Percentiles rank a stretch among this genome's conserved stretches.
Conservation (phyloP, 768 basidiomycete species). For the Guyanaporus albipodus region DNA sequence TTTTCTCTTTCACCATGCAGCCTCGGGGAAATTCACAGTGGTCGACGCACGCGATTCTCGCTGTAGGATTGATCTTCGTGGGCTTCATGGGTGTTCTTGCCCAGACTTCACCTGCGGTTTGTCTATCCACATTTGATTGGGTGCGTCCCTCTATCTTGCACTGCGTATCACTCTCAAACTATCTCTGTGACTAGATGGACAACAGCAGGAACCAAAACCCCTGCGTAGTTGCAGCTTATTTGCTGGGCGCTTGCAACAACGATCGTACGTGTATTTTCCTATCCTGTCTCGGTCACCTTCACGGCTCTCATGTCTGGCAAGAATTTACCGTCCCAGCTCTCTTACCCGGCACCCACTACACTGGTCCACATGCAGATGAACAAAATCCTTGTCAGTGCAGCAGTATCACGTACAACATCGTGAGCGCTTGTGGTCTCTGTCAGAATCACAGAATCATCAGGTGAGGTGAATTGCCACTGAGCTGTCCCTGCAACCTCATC, state of each 20-base stretch:
- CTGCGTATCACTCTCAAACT: not conserved
- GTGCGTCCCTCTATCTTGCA: not conserved
- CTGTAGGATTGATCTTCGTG: too few relatives aligned
- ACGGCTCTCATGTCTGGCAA: constrained; percentile 15
- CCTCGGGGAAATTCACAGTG: too few relatives aligned
- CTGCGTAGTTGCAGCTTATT: constrained; percentile 43
- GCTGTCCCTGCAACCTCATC: not conserved
- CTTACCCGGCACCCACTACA: constrained; percentile 28
- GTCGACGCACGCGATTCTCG: too few relatives aligned
- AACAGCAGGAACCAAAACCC: constrained; percentile 47
- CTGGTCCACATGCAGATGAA: constrained; percentile 29
- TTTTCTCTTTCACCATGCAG: too few relatives aligned
- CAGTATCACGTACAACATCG: constrained; percentile 49
- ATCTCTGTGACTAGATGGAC: constrained; percentile 19
- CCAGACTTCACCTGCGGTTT: not conserved
- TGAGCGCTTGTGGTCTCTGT: constrained; percentile 56
- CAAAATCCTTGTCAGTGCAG: constrained; percentile 47
- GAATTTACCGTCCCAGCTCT: constrained; percentile 39
- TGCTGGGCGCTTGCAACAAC: constrained; percentile 40
- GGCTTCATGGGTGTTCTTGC: too few relatives aligned
- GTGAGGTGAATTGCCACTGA: constrained; percentile 21
- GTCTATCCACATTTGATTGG: not conserved
- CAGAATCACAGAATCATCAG: constrained; percentile 40
- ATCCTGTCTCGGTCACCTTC: constrained; percentile 6
- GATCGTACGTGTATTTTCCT: constrained; percentile 33